Evolutionary conservation across 768 basidiomycete species (phyloP).

Genomic region (Cystoderma amianthinum): DNA sequence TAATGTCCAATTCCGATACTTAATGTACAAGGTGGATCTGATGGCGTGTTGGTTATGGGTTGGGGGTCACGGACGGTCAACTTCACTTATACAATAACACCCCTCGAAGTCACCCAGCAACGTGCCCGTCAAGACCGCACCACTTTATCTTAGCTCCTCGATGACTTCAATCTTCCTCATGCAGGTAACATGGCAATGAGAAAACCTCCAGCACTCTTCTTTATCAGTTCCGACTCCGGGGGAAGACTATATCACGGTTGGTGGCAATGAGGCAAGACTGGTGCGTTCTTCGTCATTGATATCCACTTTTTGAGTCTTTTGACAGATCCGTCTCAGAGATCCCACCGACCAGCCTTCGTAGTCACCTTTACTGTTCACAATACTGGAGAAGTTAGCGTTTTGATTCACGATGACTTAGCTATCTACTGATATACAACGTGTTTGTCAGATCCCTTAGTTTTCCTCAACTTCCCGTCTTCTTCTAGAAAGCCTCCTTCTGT

Average conservation of each 20-base stretch:
- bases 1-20: background rate
- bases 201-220: slow-evolving; percentile 69
- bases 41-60: no score
- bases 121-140: no score
- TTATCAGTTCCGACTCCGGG: slow-evolving; percentile 79
- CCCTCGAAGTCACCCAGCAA: slow-evolving; percentile 73
- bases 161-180: no score
- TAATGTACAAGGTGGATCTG: no score
- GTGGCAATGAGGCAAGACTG: slow-evolving; percentile 75
- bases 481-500: slow-evolving; percentile 44
- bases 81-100: no score
- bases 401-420: slow-evolving; percentile 14
- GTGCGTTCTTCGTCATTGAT: slow-evolving; percentile 17
- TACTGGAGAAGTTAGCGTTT: no score
- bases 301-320: background rate
- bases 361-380: no score
- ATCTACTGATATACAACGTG: slow-evolving; percentile 50
- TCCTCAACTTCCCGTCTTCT: slow-evolving; percentile 33
- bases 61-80: slow-evolving; percentile 81
- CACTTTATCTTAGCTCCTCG: no score
- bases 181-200: no score
- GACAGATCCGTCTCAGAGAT: slow-evolving; percentile 11
- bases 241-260: no score
- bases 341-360: slow-evolving; percentile 2
- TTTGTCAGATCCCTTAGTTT: no score